A percentile compares a stretch with the other conserved stretches of the same genome.
Evolutionary conservation across 1,284 basidiomycete genomes (phyloP).

Genomic region (Pholiota adiposa): DNA sequence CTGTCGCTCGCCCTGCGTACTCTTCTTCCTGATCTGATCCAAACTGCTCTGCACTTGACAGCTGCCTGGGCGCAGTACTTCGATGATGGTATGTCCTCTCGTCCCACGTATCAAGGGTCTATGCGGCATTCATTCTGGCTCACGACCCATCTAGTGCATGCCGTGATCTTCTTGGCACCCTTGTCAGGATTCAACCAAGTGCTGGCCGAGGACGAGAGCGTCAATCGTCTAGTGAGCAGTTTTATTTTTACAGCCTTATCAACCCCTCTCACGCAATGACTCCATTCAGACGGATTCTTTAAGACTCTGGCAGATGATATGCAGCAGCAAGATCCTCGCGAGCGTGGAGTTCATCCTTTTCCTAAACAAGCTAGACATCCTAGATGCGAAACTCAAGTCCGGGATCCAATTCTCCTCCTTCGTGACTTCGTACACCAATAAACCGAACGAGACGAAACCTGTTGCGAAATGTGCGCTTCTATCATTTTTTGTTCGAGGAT

Average conservation of each 20-base stretch:
- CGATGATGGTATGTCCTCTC: constrained; percentile 52
- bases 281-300: constrained; percentile 58
- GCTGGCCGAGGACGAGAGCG: constrained; percentile 57
- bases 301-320: constrained; percentile 63
- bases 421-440: constrained; percentile 53
- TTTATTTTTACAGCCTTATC: background rate
- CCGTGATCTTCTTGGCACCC: constrained; percentile 68
- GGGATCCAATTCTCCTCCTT: constrained; percentile 58
- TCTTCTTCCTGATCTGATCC: background rate
- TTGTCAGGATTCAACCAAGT: constrained; percentile 68
- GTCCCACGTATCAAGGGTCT: too few species aligned
- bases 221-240: constrained; percentile 59
- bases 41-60: constrained; percentile 26
- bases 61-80: constrained; percentile 70
- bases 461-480: constrained; percentile 54
- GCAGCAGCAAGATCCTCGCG: constrained; percentile 56
- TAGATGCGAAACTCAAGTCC: constrained; percentile 54
- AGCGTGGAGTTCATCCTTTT: constrained; percentile 61
- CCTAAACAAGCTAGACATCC: constrained; percentile 67
- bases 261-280: constrained; percentile 3
- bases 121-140: background rate
- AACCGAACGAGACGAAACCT: constrained; percentile 54
- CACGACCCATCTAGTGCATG: constrained; percentile 43
- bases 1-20: background rate
- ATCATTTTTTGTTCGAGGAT: background rate